Evolutionary conservation across 177 flowering plant genomes (phyloP).

Genomic region (Vitis hybrid): DNA sequence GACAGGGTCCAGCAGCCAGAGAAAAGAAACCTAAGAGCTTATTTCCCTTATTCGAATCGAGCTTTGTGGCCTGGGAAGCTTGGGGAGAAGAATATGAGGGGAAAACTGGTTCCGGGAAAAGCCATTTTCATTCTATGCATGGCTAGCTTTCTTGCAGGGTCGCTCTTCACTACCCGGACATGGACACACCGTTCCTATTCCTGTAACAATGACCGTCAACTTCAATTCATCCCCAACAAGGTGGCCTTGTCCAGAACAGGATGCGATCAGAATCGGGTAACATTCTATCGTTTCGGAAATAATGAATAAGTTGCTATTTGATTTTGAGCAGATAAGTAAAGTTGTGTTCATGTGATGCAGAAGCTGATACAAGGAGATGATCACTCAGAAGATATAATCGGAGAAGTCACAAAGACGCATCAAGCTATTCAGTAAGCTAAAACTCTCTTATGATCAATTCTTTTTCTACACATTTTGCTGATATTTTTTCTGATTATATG

Average conservation of each 20-base stretch:
- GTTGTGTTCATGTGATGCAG: slow-evolving; percentile 20
- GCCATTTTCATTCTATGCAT: slow-evolving; percentile 50
- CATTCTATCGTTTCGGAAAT: background rate
- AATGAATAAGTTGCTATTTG: background rate
- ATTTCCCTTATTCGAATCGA: no score
- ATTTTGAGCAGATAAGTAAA: background rate
- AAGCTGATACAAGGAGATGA: slow-evolving; percentile 44
- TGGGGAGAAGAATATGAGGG: slow-evolving; percentile 53
- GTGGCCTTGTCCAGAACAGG: no score
- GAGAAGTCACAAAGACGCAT: slow-evolving; percentile 62
- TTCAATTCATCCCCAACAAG: slow-evolving; percentile 5
- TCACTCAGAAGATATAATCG: slow-evolving; percentile 44
- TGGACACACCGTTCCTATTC: slow-evolving; percentile 23
- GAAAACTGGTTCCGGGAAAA: slow-evolving; percentile 48
- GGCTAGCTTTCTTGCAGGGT: slow-evolving; percentile 66
- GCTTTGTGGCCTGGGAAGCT: slow-evolving; percentile 8
- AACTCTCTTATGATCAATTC: background rate
- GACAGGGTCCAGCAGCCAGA: no score
- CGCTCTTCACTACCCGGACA: slow-evolving; percentile 43
- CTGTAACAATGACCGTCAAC: background rate
- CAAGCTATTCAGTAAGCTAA: slow-evolving; percentile 56
- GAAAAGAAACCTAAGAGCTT: no score
- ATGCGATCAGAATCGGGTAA: no score
- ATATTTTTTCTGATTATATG: background rate
- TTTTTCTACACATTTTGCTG: background rate